Conservation (phyloP, 441 rosid genomes). For the Erodium trifolium region DNA sequence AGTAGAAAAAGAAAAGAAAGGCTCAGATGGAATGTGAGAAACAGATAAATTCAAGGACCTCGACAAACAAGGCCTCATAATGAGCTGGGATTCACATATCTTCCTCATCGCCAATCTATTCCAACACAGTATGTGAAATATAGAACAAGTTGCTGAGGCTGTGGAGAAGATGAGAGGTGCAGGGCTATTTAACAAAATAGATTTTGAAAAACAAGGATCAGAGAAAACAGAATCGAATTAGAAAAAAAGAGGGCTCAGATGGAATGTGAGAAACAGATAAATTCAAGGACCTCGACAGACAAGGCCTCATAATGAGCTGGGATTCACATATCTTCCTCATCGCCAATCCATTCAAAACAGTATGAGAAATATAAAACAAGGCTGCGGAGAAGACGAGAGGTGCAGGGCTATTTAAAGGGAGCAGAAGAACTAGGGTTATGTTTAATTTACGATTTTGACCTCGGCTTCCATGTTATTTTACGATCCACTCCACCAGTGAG, state of each 20-base stretch:
- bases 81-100: constrained; percentile 3
- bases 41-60: neutral
- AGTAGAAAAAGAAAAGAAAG: neutral
- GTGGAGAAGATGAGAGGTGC: no score
- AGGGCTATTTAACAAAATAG: no score
- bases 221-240: no score
- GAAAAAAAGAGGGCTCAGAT: neutral
- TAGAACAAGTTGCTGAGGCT: no score
- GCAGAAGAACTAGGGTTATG: no score
- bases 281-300: neutral
- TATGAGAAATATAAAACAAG: no score
- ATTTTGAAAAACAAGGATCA: no score
- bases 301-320: constrained; percentile 2
- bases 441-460: no score
- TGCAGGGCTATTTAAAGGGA: no score
- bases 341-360: neutral
- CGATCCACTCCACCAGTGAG: no score
- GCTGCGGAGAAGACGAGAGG: no score
- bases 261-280: neutral
- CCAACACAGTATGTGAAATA: neutral
- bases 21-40: neutral
- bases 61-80: neutral
- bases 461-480: no score
- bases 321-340: neutral
- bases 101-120: neutral